Evolutionary conservation across 2,329 filamentous ascomycete genomes (phyloP), one percentile per base, ranked within the genome.

Genomic region (Didymella lethalis): DNA sequence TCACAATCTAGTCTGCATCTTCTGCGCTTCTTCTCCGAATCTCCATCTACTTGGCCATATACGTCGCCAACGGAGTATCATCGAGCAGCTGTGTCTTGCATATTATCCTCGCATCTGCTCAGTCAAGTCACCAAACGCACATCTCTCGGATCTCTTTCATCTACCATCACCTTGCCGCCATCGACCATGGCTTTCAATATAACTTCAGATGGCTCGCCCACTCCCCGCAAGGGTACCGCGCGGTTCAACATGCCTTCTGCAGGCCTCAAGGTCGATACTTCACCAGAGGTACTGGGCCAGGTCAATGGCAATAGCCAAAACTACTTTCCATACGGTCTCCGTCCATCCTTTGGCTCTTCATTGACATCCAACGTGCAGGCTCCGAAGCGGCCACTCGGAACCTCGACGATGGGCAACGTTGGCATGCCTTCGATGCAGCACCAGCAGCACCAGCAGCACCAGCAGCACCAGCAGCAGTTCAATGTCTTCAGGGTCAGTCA

Each of bases 151-250:
- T 75, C 67, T 75, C 62, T 70, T 64, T 49, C 66, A 71, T 72
- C 69, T 74, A 72, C 66, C 52, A 51, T 55, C 65, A 61, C 61
- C 45, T 63, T 53, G 43, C 64, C 56, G 59, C 52, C 65, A 58
- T 29, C 57, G 56, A 67, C 59, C 51, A 76, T 77, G 74, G 75
- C 67, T 68, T 71, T 70, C 71, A 77, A 74, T 56, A 77, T 78
- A 64, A 74, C 76, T 62, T 75, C 75, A 57, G 75, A 78, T 64
- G 77, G 77, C 26, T 79, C 77, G 49, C 77, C 77, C 29, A 78
- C 77, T 34, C 77, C 76, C 29, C 77, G 77, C 68, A 79, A 79
- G 60, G 66, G 65, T 41, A 45, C 65, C 29, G 36, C 61, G 43
- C 69, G 71, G 56, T 74, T 75, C 62, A 55, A 69, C 34, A 64